phyloP scores from a whole-genome alignment of 2,329 filamentous ascomycete genomes.

The Lomentospora prolificans region DNA sequence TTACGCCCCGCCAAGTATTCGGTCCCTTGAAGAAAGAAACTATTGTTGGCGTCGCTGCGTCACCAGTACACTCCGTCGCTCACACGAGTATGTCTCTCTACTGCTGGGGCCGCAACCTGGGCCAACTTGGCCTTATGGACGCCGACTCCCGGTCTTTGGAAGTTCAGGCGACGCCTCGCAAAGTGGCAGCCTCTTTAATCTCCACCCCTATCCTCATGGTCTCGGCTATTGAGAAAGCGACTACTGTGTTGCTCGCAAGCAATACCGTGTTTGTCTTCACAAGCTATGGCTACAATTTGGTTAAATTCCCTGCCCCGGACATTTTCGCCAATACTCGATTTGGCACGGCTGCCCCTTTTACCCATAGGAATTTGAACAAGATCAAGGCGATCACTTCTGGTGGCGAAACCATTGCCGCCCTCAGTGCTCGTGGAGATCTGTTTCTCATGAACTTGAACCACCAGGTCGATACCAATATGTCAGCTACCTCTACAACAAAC shows the following conservation, averaged over 20 bases:
- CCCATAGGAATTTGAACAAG: conserved; percentile 42
- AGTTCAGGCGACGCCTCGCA: conserved; percentile 70
- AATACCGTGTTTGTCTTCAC: conserved; percentile 89
- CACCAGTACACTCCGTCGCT: conserved; percentile 82
- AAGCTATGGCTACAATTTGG: conserved; percentile 88
- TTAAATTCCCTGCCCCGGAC: conserved; percentile 69
- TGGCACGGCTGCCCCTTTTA: conserved; percentile 29
- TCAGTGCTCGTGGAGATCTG: conserved; percentile 76
- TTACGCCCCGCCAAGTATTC: conserved; percentile 78
- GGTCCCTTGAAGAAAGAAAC: conserved; percentile 80
- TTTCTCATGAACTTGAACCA: conserved; percentile 74
- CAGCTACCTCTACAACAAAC: conserved; percentile 73
- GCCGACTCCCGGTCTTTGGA: conserved; percentile 88
- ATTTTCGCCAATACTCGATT: conserved; percentile 49
- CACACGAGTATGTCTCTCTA: conserved; percentile 74
- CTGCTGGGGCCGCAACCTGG: conserved; percentile 91
- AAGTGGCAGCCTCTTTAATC: conserved; percentile 71
- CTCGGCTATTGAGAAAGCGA: conserved; percentile 83
- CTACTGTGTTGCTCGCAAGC: conserved; percentile 74
- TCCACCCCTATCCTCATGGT: conserved; percentile 64
- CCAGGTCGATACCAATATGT: conserved; percentile 50
- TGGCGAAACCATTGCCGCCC: conserved; percentile 82
- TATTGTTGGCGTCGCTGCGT: conserved; percentile 76
- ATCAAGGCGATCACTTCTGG: conserved; percentile 67
- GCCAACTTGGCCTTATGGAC: conserved; percentile 88